A percentile compares a stretch with the other conserved stretches of the same genome.
phyloP scores from a whole-genome alignment of 768 basidiomycete species.

The Lactifluus piperatus region DNA sequence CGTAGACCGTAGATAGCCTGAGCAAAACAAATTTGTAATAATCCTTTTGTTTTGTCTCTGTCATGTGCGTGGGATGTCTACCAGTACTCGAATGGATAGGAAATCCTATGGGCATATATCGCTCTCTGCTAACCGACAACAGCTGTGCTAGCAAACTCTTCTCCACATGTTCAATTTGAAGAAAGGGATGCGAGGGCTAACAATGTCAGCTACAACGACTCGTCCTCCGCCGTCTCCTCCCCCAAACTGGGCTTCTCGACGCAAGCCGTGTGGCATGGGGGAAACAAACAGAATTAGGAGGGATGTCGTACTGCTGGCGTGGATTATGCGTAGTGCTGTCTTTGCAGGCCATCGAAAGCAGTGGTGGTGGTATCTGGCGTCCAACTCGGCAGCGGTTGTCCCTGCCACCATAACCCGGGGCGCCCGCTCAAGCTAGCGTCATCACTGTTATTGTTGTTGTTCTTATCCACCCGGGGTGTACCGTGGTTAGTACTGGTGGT shows the following conservation, averaged over 20 bases:
- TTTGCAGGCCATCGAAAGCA: background rate
- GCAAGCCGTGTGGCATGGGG: background rate
- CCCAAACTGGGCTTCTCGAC: background rate
- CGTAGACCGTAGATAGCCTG: background rate
- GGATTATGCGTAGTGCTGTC: background rate
- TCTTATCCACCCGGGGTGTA: background rate
- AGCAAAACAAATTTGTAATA: no score
- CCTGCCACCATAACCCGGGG: conserved; percentile 38
- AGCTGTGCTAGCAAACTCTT: no score
- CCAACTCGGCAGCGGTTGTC: conserved; percentile 31
- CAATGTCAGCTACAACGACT: background rate
- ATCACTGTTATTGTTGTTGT: no score
- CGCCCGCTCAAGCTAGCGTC: conserved; percentile 20
- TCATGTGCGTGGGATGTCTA: background rate
- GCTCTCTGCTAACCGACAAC: background rate
- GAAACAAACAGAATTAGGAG: background rate
- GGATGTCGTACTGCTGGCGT: background rate
- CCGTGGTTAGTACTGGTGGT: background rate
- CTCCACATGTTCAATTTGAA: background rate
- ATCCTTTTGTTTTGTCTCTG: background rate
- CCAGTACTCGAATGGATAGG: background rate
- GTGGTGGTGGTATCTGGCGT: conserved; percentile 26
- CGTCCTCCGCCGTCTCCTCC: background rate
- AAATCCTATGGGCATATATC: background rate
- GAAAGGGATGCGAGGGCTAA: no score